Percentiles rank a stretch among this genome's conserved stretches.
phyloP scores from a whole-genome alignment of 306 rosid genomes.

The Malus domestica region DNA sequence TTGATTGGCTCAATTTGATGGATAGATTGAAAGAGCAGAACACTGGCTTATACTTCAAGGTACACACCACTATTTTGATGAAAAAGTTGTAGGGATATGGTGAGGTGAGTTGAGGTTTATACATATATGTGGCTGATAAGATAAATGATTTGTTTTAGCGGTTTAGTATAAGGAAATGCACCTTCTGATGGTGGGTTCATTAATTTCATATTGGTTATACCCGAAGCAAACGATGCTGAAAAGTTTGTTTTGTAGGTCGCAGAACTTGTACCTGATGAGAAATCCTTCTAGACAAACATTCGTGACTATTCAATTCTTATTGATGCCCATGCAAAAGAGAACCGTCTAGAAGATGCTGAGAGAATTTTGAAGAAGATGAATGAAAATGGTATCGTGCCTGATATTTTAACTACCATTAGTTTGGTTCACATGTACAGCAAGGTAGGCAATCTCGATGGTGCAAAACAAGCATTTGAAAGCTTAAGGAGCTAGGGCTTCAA shows the following conservation, averaged over 20 bases:
- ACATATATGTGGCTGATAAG: not conserved
- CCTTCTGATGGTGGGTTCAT: constrained; percentile 7
- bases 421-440: constrained; percentile 78
- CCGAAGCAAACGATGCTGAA: constrained; percentile 21
- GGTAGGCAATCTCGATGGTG: constrained; percentile 58
- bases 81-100: not conserved
- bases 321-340: constrained; percentile 56
- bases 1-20: constrained; percentile 71
- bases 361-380: constrained; percentile 65
- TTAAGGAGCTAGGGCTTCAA: constrained; percentile 61
- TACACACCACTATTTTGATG: constrained; percentile 11
- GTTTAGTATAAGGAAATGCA: not conserved
- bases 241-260: constrained; percentile 55
- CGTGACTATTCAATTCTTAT: constrained; percentile 75
- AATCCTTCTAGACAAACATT: constrained; percentile 63
- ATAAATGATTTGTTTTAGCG: not conserved
- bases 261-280: constrained; percentile 57
- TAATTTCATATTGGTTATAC: not conserved
- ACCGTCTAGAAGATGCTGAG: constrained; percentile 58
- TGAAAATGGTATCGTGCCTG: constrained; percentile 49
- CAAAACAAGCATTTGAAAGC: constrained; percentile 51
- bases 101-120: not conserved
- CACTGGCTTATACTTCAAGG: constrained; percentile 53
- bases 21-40: constrained; percentile 55
- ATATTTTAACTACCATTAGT: constrained; percentile 41